These are phyloP conservation scores for Ophiocordyceps camponoti-rufipedis DNA, from an alignment of 2,329 filamentous ascomycete genomes.

Conservation along the genomic window DNA sequence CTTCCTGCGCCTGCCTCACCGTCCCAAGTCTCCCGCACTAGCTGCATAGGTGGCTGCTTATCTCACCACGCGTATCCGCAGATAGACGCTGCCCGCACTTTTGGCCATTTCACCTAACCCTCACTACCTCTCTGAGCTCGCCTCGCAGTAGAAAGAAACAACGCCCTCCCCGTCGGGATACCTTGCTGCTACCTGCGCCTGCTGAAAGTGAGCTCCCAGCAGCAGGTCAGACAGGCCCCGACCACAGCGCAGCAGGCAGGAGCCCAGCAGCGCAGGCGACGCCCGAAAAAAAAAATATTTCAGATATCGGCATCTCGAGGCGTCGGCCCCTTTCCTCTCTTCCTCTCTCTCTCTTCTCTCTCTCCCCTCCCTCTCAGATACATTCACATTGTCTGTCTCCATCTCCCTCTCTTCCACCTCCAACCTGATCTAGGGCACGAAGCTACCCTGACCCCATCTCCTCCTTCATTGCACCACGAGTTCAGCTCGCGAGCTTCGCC, in stretches of 20 bases:
- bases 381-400: slow-evolving; percentile 9
- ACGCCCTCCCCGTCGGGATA: no score
- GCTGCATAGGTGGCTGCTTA: no score
- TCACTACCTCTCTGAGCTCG: no score
- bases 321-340: slow-evolving; percentile 3
- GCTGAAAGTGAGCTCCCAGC: no score
- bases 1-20: no score
- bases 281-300: slow-evolving; percentile 21
- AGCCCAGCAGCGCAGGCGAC: neutral
- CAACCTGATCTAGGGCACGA: slow-evolving; percentile 59
- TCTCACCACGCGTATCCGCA: no score
- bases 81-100: no score
- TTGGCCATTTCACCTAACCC: no score
- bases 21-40: no score
- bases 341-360: neutral
- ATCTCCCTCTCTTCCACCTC: slow-evolving; percentile 4
- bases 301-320: slow-evolving; percentile 15
- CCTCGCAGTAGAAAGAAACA: no score
- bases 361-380: slow-evolving; percentile 9
- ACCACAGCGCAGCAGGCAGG: neutral
- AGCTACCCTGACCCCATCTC: slow-evolving; percentile 56
- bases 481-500: slow-evolving; percentile 28
- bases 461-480: slow-evolving; percentile 52
- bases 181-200: no score
- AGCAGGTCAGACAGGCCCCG: neutral